Base-by-base conservation (phyloP, 768 basidiomycete species). In the Russula emetica region DNA sequence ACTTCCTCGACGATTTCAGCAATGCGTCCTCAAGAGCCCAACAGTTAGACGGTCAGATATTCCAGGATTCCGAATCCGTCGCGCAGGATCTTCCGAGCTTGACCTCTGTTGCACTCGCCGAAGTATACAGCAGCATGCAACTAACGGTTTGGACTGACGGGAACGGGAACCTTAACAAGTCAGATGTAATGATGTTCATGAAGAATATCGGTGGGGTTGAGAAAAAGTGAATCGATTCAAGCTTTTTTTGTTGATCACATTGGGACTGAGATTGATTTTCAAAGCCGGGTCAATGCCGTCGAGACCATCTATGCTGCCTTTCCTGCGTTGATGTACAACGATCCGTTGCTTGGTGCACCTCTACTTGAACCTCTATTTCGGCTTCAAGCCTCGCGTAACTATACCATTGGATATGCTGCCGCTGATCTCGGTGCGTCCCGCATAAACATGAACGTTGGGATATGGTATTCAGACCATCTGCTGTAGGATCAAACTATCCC, bases 121-220 rank as follows among this genome's bases (percentile, higher is more conserved):
- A 87, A 70, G 78, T 80, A 24, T 73, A 85, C 2, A 81, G 76
- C 11, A 78, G 80, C 7, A 79, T 74, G 18, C 84, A 87, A 62
- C 76, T 85, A 56, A 85, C 85, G 0, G 69, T 84, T 34, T 79
- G 82, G 20, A 79, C 78, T 63, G 78, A 75, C 30, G 69, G 70
- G 28, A 71, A 78, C 66, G 81, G 83, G 6, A 74, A 76, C 11
- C 83, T 78, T 73, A 84, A 85, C 69, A 78, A 78, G 0, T 74
- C 66, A n/a, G 83, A 85, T 70, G 71, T 81, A 8, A 71, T 84
- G 32, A 76, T 82, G 10, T 84, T 86, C 71, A 76, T 85, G 75
- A 85, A 63, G 45, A 66, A 67, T 47, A 61, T 65, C 8, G 63
- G 66, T 22, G 66, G 62, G 4, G 7, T 1, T 24, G 38, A 5